Base-by-base conservation (phyloP, 805 yeast genomes). In the Candida nanaspora region DNA sequence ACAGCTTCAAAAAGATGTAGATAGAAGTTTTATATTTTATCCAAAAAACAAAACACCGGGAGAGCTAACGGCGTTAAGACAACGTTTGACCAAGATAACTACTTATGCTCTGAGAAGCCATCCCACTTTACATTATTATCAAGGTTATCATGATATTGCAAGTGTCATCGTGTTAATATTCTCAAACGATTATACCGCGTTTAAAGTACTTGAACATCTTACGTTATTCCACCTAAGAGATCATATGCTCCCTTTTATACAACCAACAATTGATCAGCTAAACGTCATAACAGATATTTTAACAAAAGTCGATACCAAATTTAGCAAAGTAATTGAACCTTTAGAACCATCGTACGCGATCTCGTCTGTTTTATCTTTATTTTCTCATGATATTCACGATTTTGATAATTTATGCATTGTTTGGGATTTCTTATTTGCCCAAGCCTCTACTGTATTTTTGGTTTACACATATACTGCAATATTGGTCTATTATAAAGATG, bases 61-160 rank as follows among this genome's bases (percentile, higher is more conserved):
- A 2, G 51, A 52, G 4, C 37, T 57, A 14, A 51, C 36, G 39
- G 37, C 43, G n/a, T 59, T 79, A 37, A 67, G 72, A 43, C 53
- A 54, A 21, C 54, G 69, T 36, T 62, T 81, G 38, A 55, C 52
- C 20, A 56, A 56, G 5, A 46, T 81, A 13, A 71, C 86, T 3
- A 59, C 73, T 13, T 64, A 66, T 16, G 66, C 87, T 2, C 65
- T 93, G 13, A 62, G 86, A 31, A 69, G 67, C 14, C 65, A 80
- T 48, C 89, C 89, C 0, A 52, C 59, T 3, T 63, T 89, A 33
- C 68, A 76, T 43, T 91, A 91, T 59, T 91, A 88, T 58, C 98
- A 91, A 61, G 98, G 98, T 0, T 86, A 74, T 58, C 98, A 91
- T 59, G 98, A 93, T 52, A 67, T 93, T 18, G 88, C 86, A 1